A percentile compares a stretch with the other conserved stretches of the same genome.
Conservation (phyloP, 1,284 basidiomycete genomes). For the Lentinula novae-zelandiae region DNA sequence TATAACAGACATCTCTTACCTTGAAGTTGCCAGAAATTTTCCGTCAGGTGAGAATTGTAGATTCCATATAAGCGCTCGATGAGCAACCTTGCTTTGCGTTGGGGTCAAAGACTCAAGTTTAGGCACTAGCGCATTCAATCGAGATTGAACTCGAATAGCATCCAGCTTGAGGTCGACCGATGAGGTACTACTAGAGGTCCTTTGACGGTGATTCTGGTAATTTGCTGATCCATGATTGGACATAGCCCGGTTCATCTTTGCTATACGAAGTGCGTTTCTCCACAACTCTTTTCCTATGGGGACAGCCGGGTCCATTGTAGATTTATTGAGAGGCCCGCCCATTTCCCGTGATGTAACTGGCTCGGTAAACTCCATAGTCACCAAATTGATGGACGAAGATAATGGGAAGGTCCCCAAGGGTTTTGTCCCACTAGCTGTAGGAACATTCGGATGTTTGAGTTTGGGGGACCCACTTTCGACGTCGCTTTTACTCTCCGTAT, state of each 20-base stretch:
- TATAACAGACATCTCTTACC: conserved; percentile 31
- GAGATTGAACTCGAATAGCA: conserved; percentile 39
- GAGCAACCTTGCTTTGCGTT: conserved; percentile 60
- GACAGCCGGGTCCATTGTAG: conserved; percentile 13
- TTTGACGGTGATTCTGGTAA: neutral
- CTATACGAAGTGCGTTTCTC: conserved; percentile 27
- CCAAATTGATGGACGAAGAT: neutral
- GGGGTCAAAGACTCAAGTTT: conserved; percentile 52
- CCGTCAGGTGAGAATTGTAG: conserved; percentile 72
- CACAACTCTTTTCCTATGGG: conserved; percentile 23
- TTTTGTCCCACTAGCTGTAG: neutral
- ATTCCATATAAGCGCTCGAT: conserved; percentile 63
- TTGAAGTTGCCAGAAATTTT: conserved; percentile 65
- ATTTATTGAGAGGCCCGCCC: neutral
- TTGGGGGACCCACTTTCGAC: conserved; percentile 6
- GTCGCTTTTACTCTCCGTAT: conserved; percentile 3
- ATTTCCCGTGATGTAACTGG: neutral
- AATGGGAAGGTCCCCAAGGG: neutral
- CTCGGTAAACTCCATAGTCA: neutral
- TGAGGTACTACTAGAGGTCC: conserved; percentile 36
- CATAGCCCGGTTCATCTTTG: neutral
- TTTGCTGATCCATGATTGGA: no score
- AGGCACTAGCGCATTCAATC: conserved; percentile 54
- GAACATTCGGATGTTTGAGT: neutral
- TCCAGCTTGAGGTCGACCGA: conserved; percentile 25